A percentile compares a stretch with the other conserved stretches of the same genome.
Evolutionary conservation across 257 asterid genomes (phyloP).

Genomic region (Jaltomata sinuosa): DNA sequence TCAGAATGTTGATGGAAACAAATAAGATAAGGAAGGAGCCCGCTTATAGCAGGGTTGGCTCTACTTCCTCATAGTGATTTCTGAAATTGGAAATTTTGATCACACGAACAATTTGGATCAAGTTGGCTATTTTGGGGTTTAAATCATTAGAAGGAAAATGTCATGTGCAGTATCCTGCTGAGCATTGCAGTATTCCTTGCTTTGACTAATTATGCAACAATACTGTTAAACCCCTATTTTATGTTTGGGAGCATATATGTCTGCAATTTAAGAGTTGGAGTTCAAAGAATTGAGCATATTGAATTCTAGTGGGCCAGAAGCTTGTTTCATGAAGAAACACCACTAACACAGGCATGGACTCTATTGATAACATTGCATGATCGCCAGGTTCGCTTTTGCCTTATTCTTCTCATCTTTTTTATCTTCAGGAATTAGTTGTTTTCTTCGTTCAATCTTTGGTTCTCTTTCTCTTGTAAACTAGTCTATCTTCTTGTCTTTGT

Average conservation of each 20-base stretch:
- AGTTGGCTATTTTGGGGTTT: neutral
- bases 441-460: neutral
- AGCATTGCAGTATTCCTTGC: neutral
- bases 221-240: neutral
- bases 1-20: slow-evolving; percentile 53
- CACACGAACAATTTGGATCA: neutral
- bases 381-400: neutral
- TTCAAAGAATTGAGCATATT: neutral
- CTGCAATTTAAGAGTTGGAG: neutral
- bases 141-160: neutral
- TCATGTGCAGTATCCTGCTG: neutral
- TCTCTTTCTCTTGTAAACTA: neutral
- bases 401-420: neutral
- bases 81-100: neutral
- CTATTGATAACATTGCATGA: neutral
- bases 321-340: neutral
- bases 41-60: slow-evolving; percentile 59
- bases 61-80: slow-evolving; percentile 16
- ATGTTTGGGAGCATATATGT: neutral
- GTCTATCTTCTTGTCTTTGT: neutral
- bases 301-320: neutral
- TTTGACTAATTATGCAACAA: neutral
- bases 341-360: neutral
- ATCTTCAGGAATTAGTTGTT: neutral
- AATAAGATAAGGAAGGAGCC: slow-evolving; percentile 40